Conservation (phyloP, 768 basidiomycete species). For the Solioccasus polychromus region DNA sequence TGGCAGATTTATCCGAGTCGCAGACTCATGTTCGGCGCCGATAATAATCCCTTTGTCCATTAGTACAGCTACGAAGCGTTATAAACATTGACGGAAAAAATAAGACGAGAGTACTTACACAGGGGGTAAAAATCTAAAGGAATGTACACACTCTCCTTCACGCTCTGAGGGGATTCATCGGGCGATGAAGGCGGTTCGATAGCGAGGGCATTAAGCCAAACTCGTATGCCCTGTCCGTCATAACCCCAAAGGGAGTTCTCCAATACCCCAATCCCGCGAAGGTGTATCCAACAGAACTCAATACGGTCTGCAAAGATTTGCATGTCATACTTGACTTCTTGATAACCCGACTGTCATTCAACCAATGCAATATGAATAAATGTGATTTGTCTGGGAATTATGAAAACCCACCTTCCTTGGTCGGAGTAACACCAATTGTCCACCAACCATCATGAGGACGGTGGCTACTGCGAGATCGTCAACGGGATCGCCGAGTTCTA, state of each 20-base stretch:
- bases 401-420: conserved; percentile 70
- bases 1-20: conserved; percentile 68
- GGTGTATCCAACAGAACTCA: conserved; percentile 98
- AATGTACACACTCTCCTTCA: conserved; percentile 93
- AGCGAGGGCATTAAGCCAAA: conserved; percentile 94
- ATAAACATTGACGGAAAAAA: conserved; percentile 1
- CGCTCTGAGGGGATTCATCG: conserved; percentile 42
- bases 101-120: conserved; percentile 50
- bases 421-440: conserved; percentile 82
- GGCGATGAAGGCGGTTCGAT: conserved; percentile 62
- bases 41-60: conserved; percentile 99
- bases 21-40: conserved; percentile 88
- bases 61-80: conserved; percentile 65
- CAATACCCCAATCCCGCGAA: conserved; percentile 86
- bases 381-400: neutral
- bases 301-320: conserved; percentile 96
- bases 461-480: conserved; percentile 93
- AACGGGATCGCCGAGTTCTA: conserved; percentile 91
- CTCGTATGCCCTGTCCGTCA: conserved; percentile 82
- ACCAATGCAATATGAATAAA: neutral
- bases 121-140: conserved; percentile 93
- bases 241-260: conserved; percentile 99
- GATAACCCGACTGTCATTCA: conserved; percentile 61
- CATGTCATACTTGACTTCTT: conserved; percentile 96
- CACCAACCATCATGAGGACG: conserved; percentile 93